A percentile compares a stretch with the other conserved stretches of the same genome.
These are phyloP conservation scores for Phoma sp. DNA, from an alignment of 2,329 filamentous ascomycete species.

Conservation along the genomic window DNA sequence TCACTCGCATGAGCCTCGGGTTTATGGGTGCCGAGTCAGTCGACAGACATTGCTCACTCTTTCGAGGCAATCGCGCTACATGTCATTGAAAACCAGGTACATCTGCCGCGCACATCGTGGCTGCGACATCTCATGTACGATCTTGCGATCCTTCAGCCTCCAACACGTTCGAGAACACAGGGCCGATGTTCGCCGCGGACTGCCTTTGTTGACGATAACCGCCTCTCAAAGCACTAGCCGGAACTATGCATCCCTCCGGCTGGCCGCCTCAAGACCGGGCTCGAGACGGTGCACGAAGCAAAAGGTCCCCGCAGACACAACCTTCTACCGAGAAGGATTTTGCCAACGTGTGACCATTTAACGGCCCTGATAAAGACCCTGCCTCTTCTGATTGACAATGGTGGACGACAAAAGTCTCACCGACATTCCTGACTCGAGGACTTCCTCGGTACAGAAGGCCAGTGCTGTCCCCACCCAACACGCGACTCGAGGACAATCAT, in stretches of 20 bases:
- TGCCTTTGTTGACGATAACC: conserved; percentile 26
- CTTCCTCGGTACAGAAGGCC: conserved; percentile 12
- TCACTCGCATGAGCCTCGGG: conserved; percentile 13
- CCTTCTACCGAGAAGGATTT: conserved; percentile 8
- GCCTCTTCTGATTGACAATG: conserved; percentile 9
- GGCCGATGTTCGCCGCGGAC: conserved; percentile 19
- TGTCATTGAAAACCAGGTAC: conserved; percentile 9
- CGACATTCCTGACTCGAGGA: conserved; percentile 42
- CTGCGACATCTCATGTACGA: conserved; percentile 21
- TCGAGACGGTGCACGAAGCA: conserved; percentile 7
- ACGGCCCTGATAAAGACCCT: conserved; percentile 13
- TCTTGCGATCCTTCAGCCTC: conserved; percentile 18
- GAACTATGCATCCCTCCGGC: conserved; percentile 18
- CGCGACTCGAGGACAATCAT: conserved; percentile 20
- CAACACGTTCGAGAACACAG: conserved; percentile 22
- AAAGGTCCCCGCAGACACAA: conserved; percentile 3
- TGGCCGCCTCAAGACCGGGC: conserved; percentile 18
- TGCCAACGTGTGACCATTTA: conserved; percentile 13
- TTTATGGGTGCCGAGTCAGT: conserved; percentile 10
- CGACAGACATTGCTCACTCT: conserved; percentile 8
- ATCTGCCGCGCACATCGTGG: conserved; percentile 16
- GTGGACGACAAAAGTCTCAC: conserved; percentile 28
- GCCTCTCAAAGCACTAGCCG: conserved; percentile 22
- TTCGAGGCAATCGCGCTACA: conserved; percentile 6
- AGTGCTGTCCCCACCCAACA: conserved; percentile 26